A percentile compares a stretch with the other conserved stretches of the same genome.
These are phyloP conservation scores for Dioscorea alata DNA, from an alignment of 106 monocot species.

Conservation along the genomic window DNA sequence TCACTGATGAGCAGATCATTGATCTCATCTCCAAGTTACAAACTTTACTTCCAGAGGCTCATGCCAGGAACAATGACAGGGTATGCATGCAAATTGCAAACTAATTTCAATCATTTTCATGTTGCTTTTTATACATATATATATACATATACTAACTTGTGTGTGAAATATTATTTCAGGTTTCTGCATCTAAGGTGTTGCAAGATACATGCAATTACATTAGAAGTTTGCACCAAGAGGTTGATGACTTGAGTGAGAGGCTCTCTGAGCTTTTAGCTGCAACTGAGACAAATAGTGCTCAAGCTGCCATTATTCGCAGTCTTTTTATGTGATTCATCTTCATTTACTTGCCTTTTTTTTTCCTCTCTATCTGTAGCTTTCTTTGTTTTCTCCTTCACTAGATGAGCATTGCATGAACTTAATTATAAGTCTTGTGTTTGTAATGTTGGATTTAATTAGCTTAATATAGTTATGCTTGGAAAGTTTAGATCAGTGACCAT, in stretches of 20 bases:
- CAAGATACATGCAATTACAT: constrained; percentile 60
- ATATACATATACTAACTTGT: not conserved
- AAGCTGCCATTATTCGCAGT: constrained; percentile 47
- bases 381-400: not conserved
- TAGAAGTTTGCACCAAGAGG: constrained; percentile 39
- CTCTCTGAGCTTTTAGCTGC: constrained; percentile 44
- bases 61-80: constrained; percentile 5
- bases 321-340: constrained; percentile 26
- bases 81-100: constrained; percentile 3
- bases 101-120: not conserved
- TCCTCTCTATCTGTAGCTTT: not conserved
- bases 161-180: constrained; percentile 12
- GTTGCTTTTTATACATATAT: not conserved
- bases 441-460: no score
- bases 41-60: constrained; percentile 18
- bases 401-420: no score
- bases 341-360: not conserved
- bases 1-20: constrained; percentile 24
- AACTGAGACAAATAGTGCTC: constrained; percentile 28
- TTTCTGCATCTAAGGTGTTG: constrained; percentile 29
- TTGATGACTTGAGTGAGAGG: constrained; percentile 47
- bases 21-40: constrained; percentile 28
- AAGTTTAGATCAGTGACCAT: no score
- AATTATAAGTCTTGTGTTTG: no score
- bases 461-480: no score